Evolutionary conservation across 106 monocot genomes (phyloP).

Genomic region (Vanilla planifolia): DNA sequence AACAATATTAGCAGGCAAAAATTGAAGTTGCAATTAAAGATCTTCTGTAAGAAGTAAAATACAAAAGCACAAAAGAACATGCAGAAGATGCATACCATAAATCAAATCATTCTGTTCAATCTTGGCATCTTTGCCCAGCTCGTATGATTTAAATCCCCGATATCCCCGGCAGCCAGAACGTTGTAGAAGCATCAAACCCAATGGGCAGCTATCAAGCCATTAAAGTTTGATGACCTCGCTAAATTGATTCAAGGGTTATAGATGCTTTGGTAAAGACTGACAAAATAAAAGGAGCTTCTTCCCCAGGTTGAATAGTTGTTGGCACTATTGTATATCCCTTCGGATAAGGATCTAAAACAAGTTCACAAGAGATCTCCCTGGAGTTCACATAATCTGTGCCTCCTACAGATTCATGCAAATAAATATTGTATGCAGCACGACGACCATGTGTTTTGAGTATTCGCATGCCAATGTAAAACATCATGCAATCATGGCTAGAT

Average conservation of each 20-base stretch:
- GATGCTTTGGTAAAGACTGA: conserved; percentile 93
- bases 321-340: conserved; percentile 97
- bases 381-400: conserved; percentile 99
- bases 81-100: conserved; percentile 18
- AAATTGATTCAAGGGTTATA: conserved; percentile 75
- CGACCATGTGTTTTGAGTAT: conserved; percentile 86
- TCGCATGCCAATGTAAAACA: conserved; percentile 97
- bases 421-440: conserved; percentile 97
- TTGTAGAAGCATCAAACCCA: conserved; percentile 4
- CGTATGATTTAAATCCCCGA: background rate
- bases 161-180: conserved; percentile 12
- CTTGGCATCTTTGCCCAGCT: conserved; percentile 2
- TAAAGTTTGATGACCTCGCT: background rate
- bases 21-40: no score
- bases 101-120: background rate
- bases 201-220: background rate
- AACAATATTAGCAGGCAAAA: no score
- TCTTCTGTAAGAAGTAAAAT: no score
- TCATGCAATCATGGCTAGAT: conserved; percentile 80
- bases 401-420: conserved; percentile 96
- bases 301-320: conserved; percentile 95
- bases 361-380: conserved; percentile 95
- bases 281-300: conserved; percentile 96
- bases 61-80: background rate
- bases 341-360: conserved; percentile 88